These are phyloP conservation scores for Basidiobolus meristosporus DNA, from an alignment of 371 early-diverging fungal genomes.

Conservation along the genomic window DNA sequence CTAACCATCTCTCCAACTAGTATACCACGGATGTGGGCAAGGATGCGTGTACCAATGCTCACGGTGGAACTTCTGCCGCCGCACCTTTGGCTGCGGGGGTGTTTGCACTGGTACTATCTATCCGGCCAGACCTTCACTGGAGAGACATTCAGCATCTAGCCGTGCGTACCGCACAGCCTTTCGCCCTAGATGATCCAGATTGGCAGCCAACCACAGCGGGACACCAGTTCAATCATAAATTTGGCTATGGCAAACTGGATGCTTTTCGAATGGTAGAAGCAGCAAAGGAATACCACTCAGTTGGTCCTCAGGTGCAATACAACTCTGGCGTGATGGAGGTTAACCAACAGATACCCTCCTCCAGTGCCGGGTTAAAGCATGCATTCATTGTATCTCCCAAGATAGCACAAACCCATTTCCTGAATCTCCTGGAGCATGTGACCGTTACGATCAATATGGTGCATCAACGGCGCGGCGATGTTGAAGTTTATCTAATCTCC, in stretches of 20 bases:
- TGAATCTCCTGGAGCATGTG: constrained; percentile 61
- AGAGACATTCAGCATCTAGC: constrained; percentile 76
- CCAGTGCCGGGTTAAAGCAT: constrained; percentile 13
- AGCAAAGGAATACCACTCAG: constrained; percentile 39
- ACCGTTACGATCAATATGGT: constrained; percentile 66
- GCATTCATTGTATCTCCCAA: constrained; percentile 17
- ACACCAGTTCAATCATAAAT: constrained; percentile 65
- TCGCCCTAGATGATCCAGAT: constrained; percentile 30
- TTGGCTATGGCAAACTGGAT: constrained; percentile 84
- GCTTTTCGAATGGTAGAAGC: constrained; percentile 58
- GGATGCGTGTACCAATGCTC: constrained; percentile 43
- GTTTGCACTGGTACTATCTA: constrained; percentile 59
- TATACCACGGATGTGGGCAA: constrained; percentile 70
- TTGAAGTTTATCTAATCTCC: constrained; percentile 54
- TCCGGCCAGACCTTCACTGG: constrained; percentile 73
- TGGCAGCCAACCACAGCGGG: constrained; percentile 42
- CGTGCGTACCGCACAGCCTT: constrained; percentile 59
- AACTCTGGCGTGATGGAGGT: constrained; percentile 16
- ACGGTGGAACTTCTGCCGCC: constrained; percentile 95
- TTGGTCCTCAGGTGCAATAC: constrained; percentile 40
- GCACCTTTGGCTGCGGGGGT: constrained; percentile 89
- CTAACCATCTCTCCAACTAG: constrained; percentile 11
- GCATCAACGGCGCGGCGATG: constrained; percentile 63
- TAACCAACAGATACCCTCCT: constrained; percentile 31
- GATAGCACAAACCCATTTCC: constrained; percentile 15